Evolutionary conservation across 805 yeast genomes (phyloP), one percentile per base, ranked within the genome.

Genomic region (Wickerhamiella australiensis): DNA sequence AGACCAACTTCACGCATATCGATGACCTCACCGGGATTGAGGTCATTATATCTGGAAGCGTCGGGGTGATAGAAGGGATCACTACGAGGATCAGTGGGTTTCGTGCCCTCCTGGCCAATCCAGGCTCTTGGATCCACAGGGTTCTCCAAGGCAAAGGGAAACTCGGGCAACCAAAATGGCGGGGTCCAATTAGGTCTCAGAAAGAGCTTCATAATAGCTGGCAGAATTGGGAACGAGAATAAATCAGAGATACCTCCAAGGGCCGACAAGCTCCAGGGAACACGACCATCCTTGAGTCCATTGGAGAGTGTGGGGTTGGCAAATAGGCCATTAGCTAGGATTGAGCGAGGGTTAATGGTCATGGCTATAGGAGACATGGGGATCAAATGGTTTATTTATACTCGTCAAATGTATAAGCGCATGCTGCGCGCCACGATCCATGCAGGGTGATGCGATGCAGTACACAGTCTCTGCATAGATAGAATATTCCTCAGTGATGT

Each of bases 201-300:
- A 40, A 64, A 58, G 42, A 57, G 42, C 57, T 61, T 53, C 55
- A 58, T 52, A 53, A 56, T 63, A 55, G 57, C 64, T 69, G 59
- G 65, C 65, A 56, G 54, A 42, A 59, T 41, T 56, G 56, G 22
- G 38, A 49, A 21, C 42, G 54, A 11, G 45, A 54, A 22, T 8
- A 45, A 17, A n/a, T 45, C 41, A 12, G 47, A 45, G 3, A 35
- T 8, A 25, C 47, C 47, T 15, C 33, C 41, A 20, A 45, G 31
- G 4, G 41, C n/a, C 15, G 47, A 6, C 25, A 42, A 15, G 20
- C 38, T 15, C 38, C 38, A 33, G 4, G 38, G 38, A 5, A 5
- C 15, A 33, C 38, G 38, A 15, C 38, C 38, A 12, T 33, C 38
- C 38, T 33, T 33, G 15, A 33, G n/a, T 8, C 15, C 38, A 17